Base-by-base conservation (phyloP, 1,284 basidiomycete species). In the Mycena sp. region DNA sequence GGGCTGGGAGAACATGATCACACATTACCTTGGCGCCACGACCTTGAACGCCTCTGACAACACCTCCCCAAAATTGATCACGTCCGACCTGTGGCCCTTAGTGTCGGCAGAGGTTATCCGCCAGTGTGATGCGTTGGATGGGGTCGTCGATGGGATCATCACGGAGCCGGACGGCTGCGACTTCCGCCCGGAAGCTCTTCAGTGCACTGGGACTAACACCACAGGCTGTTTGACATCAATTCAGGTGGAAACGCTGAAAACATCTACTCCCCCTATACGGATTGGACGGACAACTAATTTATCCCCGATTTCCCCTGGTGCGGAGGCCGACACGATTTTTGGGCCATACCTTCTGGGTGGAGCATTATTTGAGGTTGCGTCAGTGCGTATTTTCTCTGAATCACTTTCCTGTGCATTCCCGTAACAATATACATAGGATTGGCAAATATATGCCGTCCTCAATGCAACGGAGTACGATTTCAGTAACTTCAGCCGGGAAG, bases 121-220 rank as follows among this genome's bases (percentile, higher is more conserved):
- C 4, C 75, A 77, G 54, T 77, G 77, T 58, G 76, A 78, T 61
- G 46, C 17, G 2, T 62, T 78, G 16, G 77, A 78, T 50, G 77
- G 76, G 17, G 69, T 72, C 9, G 48, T 49, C 28, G 77, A 77
- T 62, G 76, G 76, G 14, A 67, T 78, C 23, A 65, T 78, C 37
- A 65, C 67, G 17, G 71, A 77, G 48, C 74, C 74, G 1, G 67
- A 71, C 59, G 55, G 46, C 6, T 76, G 74, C 64, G 49, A 67
- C 11, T 76, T 73, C 48, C 50, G 54, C 16, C 73, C 73, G 21
- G 68, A 72, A 53, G 55, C 59, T 14, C 38, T 74, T n/a, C 52
- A 68, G 29, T 74, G 72, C 40, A 21, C 50, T 19, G 50, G 41
- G 11, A 55, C 58, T 17, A 37, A 55, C 21, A 64, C 46, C 37